Evolutionary conservation across 768 basidiomycete species (phyloP), one percentile per base, ranked within the genome.

Genomic region (Serendipita vermifera): DNA sequence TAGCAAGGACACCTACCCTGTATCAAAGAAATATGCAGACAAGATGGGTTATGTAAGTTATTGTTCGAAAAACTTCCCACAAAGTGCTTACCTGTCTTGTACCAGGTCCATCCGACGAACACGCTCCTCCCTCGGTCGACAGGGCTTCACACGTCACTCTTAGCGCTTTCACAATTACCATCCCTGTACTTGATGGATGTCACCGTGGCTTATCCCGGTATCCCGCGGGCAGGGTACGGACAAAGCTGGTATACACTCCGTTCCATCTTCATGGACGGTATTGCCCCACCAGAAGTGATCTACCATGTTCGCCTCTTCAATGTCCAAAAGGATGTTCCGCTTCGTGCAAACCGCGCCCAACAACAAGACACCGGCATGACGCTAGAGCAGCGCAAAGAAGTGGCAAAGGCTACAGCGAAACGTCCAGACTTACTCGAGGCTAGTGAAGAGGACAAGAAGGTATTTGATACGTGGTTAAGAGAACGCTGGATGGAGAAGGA

Each of bases 81-180:
- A 1, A 31, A 36, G 20, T 24, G 14, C 6, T 54, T 33, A 55
- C 33, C 32, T n/a, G 26, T 27, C 26, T 22, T 31, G 43, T 53
- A 36, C 5, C 61, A 98, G 93, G 65, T 77, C 33, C 90, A 97
- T 67, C 78, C 91, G 71, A 71, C 67, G 51, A 80, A 97, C 65
- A 67, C 78, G n/a, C 76, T 99, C 9, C 78, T 97, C 43, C 96
- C 96, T 3, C 81, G 93, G 55, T 91, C 96, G 38, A 93, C 89
- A 1, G 96, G 96, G 2, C 72, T 97, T 57, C 82, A 85, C 58
- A 87, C 87, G 66, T 85, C 82, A 61, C 72, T 98, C 41, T 80
- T 87, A 27, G 82, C 89, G 0, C 77, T 97, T 9, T 75, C 81
- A 20, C 78, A 84, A 57, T 77, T 93, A 22, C 84, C 83, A 26